Base-by-base conservation (phyloP, 164 flowering plant species). In the Dillenia suffruticosa region DNA sequence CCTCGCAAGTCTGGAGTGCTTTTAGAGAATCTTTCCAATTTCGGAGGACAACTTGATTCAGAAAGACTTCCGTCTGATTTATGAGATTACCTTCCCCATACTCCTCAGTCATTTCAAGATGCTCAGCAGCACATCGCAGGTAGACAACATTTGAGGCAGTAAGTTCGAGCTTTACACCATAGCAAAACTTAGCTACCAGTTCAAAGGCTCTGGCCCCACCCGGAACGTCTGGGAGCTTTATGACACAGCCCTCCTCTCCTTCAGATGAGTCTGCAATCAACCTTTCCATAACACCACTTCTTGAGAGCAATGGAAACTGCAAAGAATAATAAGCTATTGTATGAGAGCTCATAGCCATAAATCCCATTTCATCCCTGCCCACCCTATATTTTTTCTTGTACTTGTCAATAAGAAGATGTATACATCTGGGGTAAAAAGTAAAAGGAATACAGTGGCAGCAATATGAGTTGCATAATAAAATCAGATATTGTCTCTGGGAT, bases 241-340 rank as follows among this genome's bases (percentile, higher is more conserved):
- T 79, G 48, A 74, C 67, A 74, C 84, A 74, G 49, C 75, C 78
- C 50, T 81, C 86, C 60, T 81, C 93, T 63, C 66, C 87, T 32
- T 74, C 79, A 12, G 89, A 71, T 62, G 83, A 76, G 64, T 93
- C 84, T 2, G 87, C 92, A 57, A 90, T 87, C 77, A 85, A 52
- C 68, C 76, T 77, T 72, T 88, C 96, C 78, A 93, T 68, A 52
- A 84, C 79, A 47, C 90, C 96, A 74, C 97, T 93, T 70, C 94
- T 76, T 14, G 98, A 88, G 54, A 90, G 94, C 77, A 93, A 72
- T 40, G 97, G 98, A 68, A 90, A 90, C 98, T 92, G 82, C 82
- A 82, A 43, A 57, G 11, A 58, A 32, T 32, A 32, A 5, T 32
- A 32, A 32, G 40, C 40, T 4, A 32, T 32, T 32, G 5, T 32